Base-by-base conservation (phyloP, 768 basidiomycete species). In the Clavulina sp. region DNA sequence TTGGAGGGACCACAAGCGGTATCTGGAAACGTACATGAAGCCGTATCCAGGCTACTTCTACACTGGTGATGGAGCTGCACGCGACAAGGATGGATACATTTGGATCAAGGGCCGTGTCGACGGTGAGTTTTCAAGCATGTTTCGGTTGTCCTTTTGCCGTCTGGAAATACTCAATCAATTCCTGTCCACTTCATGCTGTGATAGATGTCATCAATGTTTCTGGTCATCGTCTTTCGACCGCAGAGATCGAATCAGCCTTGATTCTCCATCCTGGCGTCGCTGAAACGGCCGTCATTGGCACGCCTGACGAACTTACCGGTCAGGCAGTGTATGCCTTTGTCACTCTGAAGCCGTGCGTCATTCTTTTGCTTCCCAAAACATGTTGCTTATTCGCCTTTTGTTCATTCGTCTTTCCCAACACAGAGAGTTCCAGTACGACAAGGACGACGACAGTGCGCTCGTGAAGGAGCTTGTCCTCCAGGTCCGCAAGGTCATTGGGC, bases 31-130 rank as follows among this genome's bases (percentile, higher is more conserved):
- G 23, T 84, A 83, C 67, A 80, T 83, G 77, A 74, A 74, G 69
- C 84, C 84, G 24, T 92, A 92, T 68, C 84, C 86, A 4, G 92
- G 92, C 4, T 69, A 73, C 63, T 97, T 87, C 74, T 95, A 84
- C 68, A 97, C 93, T n/a, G 95, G 95, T 23, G 93, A 99, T 60
- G 95, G 93, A 41, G 93, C 92, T 28, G 82, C 83, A 13, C 77
- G 93, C 21, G 95, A 97, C 62, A 78, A 82, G 57, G 80, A 97
- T 59, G 95, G 93, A 1, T 97, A 99, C 69, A 84, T 93, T 63
- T 97, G 95, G 93, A 96, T 99, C 67, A 89, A 89, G 66, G 95
- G 93, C 49, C 79, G 95, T 58, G 77, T 97, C 48, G 95, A 99
- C 65, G 91, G 84, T 76, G 73, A 57, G 67, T 73, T 57, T 3